Evolutionary conservation across 2,329 filamentous ascomycete species (phyloP).

Genomic region (Penicillium sp.): DNA sequence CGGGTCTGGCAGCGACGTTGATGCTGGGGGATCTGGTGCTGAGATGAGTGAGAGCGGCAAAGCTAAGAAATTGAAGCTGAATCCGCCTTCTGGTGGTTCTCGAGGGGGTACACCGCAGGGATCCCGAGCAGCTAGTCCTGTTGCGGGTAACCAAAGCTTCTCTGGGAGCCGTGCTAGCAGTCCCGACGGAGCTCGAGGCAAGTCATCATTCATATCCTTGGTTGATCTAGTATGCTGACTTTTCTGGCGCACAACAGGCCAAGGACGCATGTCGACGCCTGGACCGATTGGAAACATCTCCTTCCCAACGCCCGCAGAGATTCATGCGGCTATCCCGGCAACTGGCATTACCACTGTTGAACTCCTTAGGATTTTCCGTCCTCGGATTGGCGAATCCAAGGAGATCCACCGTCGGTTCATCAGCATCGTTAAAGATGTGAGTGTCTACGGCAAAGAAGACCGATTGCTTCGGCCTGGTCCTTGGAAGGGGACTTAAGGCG

Average conservation of each 20-base stretch:
- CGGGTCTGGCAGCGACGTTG: constrained; percentile 57
- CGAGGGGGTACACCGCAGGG: constrained; percentile 47
- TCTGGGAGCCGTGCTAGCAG: constrained; percentile 42
- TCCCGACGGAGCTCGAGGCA: constrained; percentile 36
- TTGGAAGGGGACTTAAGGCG: constrained; percentile 29
- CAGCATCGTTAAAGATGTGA: constrained; percentile 45
- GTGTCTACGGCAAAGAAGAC: constrained; percentile 45
- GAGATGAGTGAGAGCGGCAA: constrained; percentile 48
- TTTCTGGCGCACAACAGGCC: constrained; percentile 16
- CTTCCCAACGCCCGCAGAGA: constrained; percentile 49
- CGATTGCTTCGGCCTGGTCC: constrained; percentile 41
- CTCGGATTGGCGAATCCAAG: constrained; percentile 42
- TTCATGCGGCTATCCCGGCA: constrained; percentile 48
- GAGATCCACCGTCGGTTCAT: constrained; percentile 45
- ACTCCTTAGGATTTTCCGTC: constrained; percentile 45
- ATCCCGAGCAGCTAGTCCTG: constrained; percentile 51
- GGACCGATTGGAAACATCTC: constrained; percentile 24
- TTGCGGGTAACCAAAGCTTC: constrained; percentile 29
- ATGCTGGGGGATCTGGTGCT: constrained; percentile 49
- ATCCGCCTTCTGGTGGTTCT: constrained; percentile 40
- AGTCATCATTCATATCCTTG: background rate
- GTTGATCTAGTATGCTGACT: background rate
- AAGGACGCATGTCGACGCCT: constrained; percentile 34
- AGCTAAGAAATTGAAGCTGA: constrained; percentile 51
- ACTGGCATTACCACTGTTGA: constrained; percentile 47